Percentiles rank a stretch among this genome's conserved stretches.
Evolutionary conservation across 2,329 filamentous ascomycete genomes (phyloP).

Genomic region (Orbilia oligospora): DNA sequence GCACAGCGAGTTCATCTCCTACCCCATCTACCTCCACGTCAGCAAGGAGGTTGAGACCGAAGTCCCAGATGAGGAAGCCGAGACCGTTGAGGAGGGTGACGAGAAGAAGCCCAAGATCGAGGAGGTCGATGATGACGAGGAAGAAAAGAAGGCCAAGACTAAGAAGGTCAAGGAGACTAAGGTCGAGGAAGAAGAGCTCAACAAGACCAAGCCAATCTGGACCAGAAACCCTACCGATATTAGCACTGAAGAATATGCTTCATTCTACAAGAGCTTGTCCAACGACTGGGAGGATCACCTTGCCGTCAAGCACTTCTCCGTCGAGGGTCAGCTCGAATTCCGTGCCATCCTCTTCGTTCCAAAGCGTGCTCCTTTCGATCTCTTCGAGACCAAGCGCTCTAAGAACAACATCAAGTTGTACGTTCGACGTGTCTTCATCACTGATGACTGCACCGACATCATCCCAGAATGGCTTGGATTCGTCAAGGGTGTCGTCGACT

Average conservation of each 20-base stretch:
- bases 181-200: conserved; percentile 99
- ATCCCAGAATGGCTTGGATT: conserved; percentile 99
- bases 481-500: conserved; percentile 99
- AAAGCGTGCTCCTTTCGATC: conserved; percentile 99
- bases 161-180: conserved; percentile 99
- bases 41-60: conserved; percentile 99
- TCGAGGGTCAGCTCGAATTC: conserved; percentile 99
- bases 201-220: conserved; percentile 99
- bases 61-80: conserved; percentile 94
- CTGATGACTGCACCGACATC: conserved; percentile 98
- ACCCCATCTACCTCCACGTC: conserved; percentile 99
- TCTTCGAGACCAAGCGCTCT: conserved; percentile 99
- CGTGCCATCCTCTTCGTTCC: conserved; percentile 99
- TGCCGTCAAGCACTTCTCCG: conserved; percentile 99
- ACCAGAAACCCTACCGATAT: conserved; percentile 98
- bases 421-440: conserved; percentile 99
- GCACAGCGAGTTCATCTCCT: conserved; percentile 99
- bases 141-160: conserved; percentile 95
- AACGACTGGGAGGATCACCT: conserved; percentile 99
- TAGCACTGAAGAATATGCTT: conserved; percentile 93
- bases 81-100: conserved; percentile 79
- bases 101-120: conserved; percentile 97
- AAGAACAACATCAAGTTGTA: conserved; percentile 99
- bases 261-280: conserved; percentile 99
- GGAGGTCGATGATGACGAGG: conserved; percentile 86